Evolutionary conservation across 352 stramenopile genomes (phyloP), one percentile per base, ranked within the genome.

Genomic region (Pythium guiyangense): DNA sequence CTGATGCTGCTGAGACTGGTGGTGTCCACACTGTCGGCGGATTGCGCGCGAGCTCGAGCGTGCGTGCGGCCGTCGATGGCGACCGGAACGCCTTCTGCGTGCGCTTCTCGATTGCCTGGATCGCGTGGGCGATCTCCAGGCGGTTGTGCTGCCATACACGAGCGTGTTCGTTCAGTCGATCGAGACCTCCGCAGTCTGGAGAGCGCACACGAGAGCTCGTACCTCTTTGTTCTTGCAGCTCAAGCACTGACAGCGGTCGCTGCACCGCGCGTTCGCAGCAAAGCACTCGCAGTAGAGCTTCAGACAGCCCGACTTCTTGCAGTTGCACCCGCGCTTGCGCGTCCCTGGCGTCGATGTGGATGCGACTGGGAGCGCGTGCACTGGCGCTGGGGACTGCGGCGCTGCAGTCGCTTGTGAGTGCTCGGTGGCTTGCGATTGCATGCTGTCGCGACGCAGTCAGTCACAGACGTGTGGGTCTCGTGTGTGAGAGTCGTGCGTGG

Each of bases 271-370:
- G 43, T 73, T 73, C 14, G 66, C 66, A 12, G 78, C 69, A 57
- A 94, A 92, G 51, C 84, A 94, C 61, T 92, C 78, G 63, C 84
- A 94, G 54, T 94, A 94, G 42, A 98, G 78, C 73, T 99, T 98
- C 18, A 98, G 84, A 66, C 96, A 99, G 56, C 88, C 84, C 0
- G 93, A 98, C 57, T 98, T 98, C 73, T 98, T 98, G 73, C 95
- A 98, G 59, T 96, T 98, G 71, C 96, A 99, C 46, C 80, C 78
- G 25, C 75, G 75, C 14, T 70, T 77, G 45, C 64, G 48, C 20
- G n/a, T 25, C 10, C 42, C 20, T 47, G 42, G 42, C 4, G 42
- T 47, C 14, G 58, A 34, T 9, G 34, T n/a, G 8, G 42, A n/a
- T 39, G 50, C 35, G 2, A 12, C 8, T 37, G 31, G 31, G 1